These are phyloP conservation scores for Globisporangium echinulatum DNA, from an alignment of 352 stramenopile genomes.

Conservation along the genomic window DNA sequence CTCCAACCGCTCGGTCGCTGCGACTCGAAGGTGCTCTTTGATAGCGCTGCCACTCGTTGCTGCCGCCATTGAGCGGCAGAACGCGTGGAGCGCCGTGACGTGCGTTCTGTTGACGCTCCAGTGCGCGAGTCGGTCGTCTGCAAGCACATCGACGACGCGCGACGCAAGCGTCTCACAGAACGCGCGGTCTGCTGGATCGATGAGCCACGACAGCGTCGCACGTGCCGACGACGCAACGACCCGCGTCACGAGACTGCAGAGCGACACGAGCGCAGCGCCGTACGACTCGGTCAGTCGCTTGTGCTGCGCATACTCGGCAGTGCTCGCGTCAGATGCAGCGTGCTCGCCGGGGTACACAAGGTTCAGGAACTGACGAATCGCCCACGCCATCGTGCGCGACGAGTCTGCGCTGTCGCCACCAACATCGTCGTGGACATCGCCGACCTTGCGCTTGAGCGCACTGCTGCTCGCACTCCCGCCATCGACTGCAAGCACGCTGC, in stretches of 20 bases:
- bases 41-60: constrained; percentile 10
- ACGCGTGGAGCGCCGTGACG: constrained; percentile 20
- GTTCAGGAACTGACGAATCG: constrained; percentile 28
- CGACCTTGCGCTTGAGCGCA: constrained; percentile 29
- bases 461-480: constrained; percentile 4
- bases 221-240: background rate
- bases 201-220: constrained; percentile 7
- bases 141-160: constrained; percentile 5
- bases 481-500: constrained; percentile 11
- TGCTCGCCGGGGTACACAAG: constrained; percentile 11
- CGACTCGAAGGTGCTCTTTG: constrained; percentile 16
- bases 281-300: constrained; percentile 14
- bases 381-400: constrained; percentile 27
- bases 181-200: background rate
- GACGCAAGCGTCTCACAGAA: constrained; percentile 2
- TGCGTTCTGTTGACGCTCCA: constrained; percentile 11
- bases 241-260: constrained; percentile 9
- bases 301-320: background rate
- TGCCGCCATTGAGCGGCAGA: constrained; percentile 18
- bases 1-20: constrained; percentile 15
- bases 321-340: no score
- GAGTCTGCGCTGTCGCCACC: background rate
- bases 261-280: constrained; percentile 5
- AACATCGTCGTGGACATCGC: no score
- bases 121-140: constrained; percentile 1